A percentile compares a stretch with the other conserved stretches of the same genome.
Conservation (phyloP, 1,284 basidiomycete genomes). For the Pseudozyma hubeiensis region DNA sequence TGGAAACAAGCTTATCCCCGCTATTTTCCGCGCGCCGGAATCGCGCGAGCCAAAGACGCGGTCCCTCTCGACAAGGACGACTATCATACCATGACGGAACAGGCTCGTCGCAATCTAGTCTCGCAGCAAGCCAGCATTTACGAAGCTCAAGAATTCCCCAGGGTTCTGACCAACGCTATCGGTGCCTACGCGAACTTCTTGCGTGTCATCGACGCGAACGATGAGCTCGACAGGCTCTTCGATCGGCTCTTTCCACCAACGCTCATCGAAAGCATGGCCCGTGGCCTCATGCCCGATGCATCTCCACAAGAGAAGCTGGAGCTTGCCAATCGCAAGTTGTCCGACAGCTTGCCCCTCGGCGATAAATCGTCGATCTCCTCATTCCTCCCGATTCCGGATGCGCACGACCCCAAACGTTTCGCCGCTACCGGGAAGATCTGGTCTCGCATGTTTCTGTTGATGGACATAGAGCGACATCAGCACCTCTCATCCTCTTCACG, state of each 20-base stretch:
- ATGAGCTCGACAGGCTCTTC: constrained; percentile 27
- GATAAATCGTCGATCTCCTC: constrained; percentile 19
- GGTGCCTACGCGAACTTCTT: constrained; percentile 25
- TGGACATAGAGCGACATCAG: constrained; percentile 26
- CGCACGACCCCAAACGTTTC: constrained; percentile 4
- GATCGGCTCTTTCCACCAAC: constrained; percentile 24
- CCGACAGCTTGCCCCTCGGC: constrained; percentile 25
- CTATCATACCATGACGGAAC: constrained; percentile 20
- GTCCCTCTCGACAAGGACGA: constrained; percentile 7
- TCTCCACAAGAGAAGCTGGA: constrained; percentile 44
- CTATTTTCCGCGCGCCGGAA: constrained; percentile 18
- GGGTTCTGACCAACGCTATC: constrained; percentile 24
- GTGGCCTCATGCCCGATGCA: constrained; percentile 14
- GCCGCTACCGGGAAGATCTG: constrained; percentile 10
- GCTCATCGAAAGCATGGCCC: constrained; percentile 21
- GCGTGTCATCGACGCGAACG: not conserved
- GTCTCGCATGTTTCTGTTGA: constrained; percentile 15
- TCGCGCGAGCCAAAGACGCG: constrained; percentile 3
- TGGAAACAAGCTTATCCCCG: constrained; percentile 40
- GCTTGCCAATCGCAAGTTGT: constrained; percentile 26
- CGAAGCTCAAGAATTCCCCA: constrained; percentile 28
- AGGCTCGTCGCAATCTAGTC: constrained; percentile 36
- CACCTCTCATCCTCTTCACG: not conserved
- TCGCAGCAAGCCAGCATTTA: constrained; percentile 38
- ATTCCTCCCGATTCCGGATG: not conserved